Evolutionary conservation across 2,329 filamentous ascomycete genomes (phyloP), one percentile per base, ranked within the genome.

Genomic region (Apiospora koreana): DNA sequence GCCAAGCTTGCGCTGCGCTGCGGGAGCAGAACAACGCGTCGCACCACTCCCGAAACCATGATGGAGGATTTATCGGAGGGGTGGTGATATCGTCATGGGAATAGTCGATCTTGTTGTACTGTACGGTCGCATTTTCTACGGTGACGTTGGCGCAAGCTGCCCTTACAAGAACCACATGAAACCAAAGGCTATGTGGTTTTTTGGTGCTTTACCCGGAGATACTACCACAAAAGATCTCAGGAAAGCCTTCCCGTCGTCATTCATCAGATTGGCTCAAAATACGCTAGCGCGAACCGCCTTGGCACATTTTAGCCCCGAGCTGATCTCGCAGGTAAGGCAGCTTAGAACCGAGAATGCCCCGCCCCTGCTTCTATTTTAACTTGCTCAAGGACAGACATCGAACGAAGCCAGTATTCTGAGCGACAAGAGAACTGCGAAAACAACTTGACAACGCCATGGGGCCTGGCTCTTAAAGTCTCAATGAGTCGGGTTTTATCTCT

Each of bases 21-120:
- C 73, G 85, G 84, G 80, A 85, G 81, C 81, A 86, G 81, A 80
- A 77, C 75, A 73, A 81, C 81, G 77, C 83, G 83, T 75, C 84
- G 85, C 76, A 85, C 81, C 77, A 82, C 81, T 79, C 83, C 84
- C 81, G 83, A 82, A 79, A 82, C 83, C 85, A 87, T 87, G 75
- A 75, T 83, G 77, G 72, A 71, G 70, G 68, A 70, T 68, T 74
- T 75, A 75, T 72, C 70, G 70, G 69, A 54, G 73, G 69, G 46
- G 74, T 69, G 42, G 64, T 42, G 72, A 62, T 38, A 62, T 74
- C 73, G 66, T 75, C 73, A 75, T 75, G 68, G 70, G 66, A 41
- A 38, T 68, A 73, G 18, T 35, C 72, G 23, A 72, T 74, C 14
- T 16, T 38, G 10, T 45, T 64, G 58, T 50, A 69, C 38, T 62